Evolutionary conservation across 106 monocot species (phyloP).

Genomic region (Vanilla planifolia): DNA sequence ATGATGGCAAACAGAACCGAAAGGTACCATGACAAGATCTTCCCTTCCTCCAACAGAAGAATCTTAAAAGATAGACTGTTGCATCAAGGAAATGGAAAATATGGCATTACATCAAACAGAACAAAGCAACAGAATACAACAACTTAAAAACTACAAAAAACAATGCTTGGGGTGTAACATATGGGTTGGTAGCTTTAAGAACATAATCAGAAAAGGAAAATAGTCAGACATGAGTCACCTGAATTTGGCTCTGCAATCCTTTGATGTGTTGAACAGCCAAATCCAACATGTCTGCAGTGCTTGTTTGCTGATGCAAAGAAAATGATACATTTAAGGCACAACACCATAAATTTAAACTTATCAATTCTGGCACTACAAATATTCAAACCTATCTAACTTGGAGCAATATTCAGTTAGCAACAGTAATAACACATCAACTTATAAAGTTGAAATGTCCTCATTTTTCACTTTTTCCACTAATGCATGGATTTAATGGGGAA

Average conservation of each 20-base stretch:
- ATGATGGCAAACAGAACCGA: too few relatives aligned
- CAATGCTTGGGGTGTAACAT: too few relatives aligned
- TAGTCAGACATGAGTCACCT: slow-evolving; percentile 23
- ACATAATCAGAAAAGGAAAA: neutral
- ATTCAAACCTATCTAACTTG: too few relatives aligned
- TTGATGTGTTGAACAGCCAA: slow-evolving; percentile 80
- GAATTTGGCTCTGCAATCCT: slow-evolving; percentile 37
- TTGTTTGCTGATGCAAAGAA: slow-evolving; percentile 54
- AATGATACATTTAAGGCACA: neutral
- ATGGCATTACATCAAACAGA: neutral
- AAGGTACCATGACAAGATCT: neutral
- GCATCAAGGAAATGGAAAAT: neutral
- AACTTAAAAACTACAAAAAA: too few relatives aligned
- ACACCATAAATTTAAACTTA: too few relatives aligned
- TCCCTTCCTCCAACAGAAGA: neutral
- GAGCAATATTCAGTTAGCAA: too few relatives aligned
- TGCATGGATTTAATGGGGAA: too few relatives aligned
- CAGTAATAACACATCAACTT: too few relatives aligned
- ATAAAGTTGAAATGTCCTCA: too few relatives aligned
- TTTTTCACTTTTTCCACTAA: neutral
- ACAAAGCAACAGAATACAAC: too few relatives aligned
- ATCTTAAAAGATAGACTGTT: neutral
- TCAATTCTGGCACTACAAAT: too few relatives aligned
- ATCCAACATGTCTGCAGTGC: slow-evolving; percentile 73
- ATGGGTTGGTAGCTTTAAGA: too few relatives aligned